A percentile compares a stretch with the other conserved stretches of the same genome.
Evolutionary conservation across 768 basidiomycete genomes (phyloP).

Genomic region (Daedaleopsis nitida): DNA sequence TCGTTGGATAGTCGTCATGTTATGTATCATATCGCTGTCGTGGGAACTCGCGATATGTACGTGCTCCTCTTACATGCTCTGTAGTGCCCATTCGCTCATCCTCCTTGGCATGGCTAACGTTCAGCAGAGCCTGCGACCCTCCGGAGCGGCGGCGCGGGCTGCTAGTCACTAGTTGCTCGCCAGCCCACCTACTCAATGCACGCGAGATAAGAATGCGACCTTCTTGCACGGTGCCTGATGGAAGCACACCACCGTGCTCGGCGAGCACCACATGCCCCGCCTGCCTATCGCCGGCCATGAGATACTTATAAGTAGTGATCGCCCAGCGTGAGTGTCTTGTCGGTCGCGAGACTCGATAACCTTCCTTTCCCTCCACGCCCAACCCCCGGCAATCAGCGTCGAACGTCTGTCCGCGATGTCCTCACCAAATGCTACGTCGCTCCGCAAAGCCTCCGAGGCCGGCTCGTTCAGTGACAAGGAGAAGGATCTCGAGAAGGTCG

Average conservation of each 20-base stretch:
- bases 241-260: slow-evolving; percentile 12
- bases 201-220: slow-evolving; percentile 2
- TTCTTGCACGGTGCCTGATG: slow-evolving; percentile 11
- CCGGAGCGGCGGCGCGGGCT: background rate
- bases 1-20: background rate
- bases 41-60: no score
- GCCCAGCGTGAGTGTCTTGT: no score
- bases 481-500: background rate
- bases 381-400: background rate
- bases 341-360: background rate
- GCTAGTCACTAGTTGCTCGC: no score
- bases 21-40: no score
- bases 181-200: no score
- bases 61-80: no score
- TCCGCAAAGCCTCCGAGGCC: slow-evolving; percentile 5
- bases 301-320: no score
- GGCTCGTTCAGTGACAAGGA: slow-evolving; percentile 5
- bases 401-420: background rate
- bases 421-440: background rate
- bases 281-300: no score
- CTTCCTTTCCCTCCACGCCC: background rate
- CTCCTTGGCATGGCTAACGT: no score
- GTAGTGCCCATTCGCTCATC: no score
- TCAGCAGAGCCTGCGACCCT: background rate
- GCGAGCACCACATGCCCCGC: slow-evolving; percentile 3